These are phyloP conservation scores for Pichia sp. DNA, from an alignment of 1,139 yeast genomes.

Conservation along the genomic window DNA sequence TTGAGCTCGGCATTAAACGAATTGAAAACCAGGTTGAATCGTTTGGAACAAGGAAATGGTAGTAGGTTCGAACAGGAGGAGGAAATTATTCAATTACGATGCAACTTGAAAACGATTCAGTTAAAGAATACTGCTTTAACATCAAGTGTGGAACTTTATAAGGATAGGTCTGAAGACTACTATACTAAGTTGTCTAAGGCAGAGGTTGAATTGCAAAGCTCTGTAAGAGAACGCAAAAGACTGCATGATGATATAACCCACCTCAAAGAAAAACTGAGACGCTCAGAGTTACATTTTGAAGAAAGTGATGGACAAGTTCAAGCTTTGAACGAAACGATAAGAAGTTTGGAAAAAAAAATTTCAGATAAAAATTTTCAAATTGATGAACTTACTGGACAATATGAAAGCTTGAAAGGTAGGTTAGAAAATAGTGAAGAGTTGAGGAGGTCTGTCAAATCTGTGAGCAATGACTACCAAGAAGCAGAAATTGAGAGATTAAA, in stretches of 20 bases:
- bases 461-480: slow-evolving; percentile 33
- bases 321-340: slow-evolving; percentile 50
- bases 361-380: slow-evolving; percentile 58
- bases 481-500: slow-evolving; percentile 57
- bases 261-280: slow-evolving; percentile 46
- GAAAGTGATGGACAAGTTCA: slow-evolving; percentile 55
- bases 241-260: slow-evolving; percentile 56
- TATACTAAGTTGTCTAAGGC: slow-evolving; percentile 71
- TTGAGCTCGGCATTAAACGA: slow-evolving; percentile 32
- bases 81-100: slow-evolving; percentile 39
- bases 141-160: slow-evolving; percentile 57
- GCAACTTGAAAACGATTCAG: slow-evolving; percentile 50
- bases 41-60: slow-evolving; percentile 27
- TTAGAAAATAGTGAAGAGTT: slow-evolving; percentile 30
- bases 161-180: slow-evolving; percentile 71
- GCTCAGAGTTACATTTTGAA: slow-evolving; percentile 56
- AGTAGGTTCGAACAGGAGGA: slow-evolving; percentile 31
- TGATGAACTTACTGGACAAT: slow-evolving; percentile 45
- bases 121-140: slow-evolving; percentile 50
- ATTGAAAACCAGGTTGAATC: slow-evolving; percentile 29
- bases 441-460: slow-evolving; percentile 30
- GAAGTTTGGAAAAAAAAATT: slow-evolving; percentile 53
- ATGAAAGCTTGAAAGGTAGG: slow-evolving; percentile 34
- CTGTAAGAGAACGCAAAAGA: slow-evolving; percentile 56
- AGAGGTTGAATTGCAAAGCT: slow-evolving; percentile 64